Conservation (phyloP, 192 early-diverging fungal genomes). For the Coemansia erecta region DNA sequence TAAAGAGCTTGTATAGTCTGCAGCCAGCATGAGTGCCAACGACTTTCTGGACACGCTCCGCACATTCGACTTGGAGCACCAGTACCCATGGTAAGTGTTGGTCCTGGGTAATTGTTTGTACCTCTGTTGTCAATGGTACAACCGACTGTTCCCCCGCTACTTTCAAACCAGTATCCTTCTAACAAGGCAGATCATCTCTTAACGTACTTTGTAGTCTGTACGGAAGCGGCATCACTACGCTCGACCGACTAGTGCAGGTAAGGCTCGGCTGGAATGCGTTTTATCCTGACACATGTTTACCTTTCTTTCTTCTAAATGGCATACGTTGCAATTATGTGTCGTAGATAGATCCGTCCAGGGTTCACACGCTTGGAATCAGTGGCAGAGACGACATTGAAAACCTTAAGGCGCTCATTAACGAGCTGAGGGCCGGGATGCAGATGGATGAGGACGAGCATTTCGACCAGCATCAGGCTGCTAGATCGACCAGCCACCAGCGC, state of each 20-base stretch:
- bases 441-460: not conserved
- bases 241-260: constrained; percentile 41
- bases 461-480: constrained; percentile 4
- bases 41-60: constrained; percentile 39
- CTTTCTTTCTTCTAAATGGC: not conserved
- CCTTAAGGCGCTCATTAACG: constrained; percentile 24
- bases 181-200: not conserved
- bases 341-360: constrained; percentile 32
- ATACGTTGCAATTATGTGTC: not conserved
- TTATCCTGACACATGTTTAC: not conserved
- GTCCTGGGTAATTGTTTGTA: not conserved
- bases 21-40: constrained; percentile 30
- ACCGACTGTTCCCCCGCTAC: no score
- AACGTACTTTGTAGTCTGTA: constrained; percentile 19
- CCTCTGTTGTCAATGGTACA: not conserved
- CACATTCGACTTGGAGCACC: constrained; percentile 37
- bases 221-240: constrained; percentile 39
- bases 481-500: constrained; percentile 5
- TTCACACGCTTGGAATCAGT: constrained; percentile 31
- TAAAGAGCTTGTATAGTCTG: no score
- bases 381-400: constrained; percentile 27
- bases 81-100: constrained; percentile 40
- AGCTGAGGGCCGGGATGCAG: constrained; percentile 9
- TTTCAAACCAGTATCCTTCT: no score
- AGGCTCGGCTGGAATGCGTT: not conserved